Evolutionary conservation across 225 moss, liverwort and hornwort species (phyloP).

Genomic region (Physcomitrellopsis africana): DNA sequence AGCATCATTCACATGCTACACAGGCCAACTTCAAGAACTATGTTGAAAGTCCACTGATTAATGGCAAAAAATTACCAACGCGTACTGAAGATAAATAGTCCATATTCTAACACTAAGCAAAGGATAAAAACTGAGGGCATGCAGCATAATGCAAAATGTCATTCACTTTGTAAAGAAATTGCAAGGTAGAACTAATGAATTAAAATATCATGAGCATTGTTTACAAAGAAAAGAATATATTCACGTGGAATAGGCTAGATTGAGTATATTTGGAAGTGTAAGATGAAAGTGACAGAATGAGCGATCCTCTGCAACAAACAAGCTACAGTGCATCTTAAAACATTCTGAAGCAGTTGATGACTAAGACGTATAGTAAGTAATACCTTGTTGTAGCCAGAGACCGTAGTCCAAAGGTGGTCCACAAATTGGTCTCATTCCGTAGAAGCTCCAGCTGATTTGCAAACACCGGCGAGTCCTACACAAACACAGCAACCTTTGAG

Average conservation of each 20-base stretch:
- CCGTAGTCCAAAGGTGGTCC: constrained; percentile 91
- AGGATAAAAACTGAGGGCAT: not conserved
- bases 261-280: not conserved
- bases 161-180: not conserved
- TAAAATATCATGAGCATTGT: not conserved
- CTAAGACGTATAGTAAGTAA: not conserved
- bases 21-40: not conserved
- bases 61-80: constrained; percentile 14
- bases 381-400: constrained; percentile 86
- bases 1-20: not conserved
- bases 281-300: not conserved
- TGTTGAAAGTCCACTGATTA: not conserved
- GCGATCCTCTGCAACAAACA: not conserved
- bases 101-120: not conserved
- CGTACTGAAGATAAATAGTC: not conserved
- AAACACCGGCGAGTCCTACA: constrained; percentile 76
- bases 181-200: not conserved
- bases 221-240: not conserved
- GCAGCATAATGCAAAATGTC: not conserved
- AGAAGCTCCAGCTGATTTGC: constrained; percentile 75
- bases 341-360: constrained; percentile 11
- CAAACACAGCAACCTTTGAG: constrained; percentile 12
- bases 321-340: not conserved
- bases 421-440: constrained; percentile 68
- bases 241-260: not conserved